Evolutionary conservation across 2,329 filamentous ascomycete genomes (phyloP).

Genomic region (Phyllosticta citrichinensis): DNA sequence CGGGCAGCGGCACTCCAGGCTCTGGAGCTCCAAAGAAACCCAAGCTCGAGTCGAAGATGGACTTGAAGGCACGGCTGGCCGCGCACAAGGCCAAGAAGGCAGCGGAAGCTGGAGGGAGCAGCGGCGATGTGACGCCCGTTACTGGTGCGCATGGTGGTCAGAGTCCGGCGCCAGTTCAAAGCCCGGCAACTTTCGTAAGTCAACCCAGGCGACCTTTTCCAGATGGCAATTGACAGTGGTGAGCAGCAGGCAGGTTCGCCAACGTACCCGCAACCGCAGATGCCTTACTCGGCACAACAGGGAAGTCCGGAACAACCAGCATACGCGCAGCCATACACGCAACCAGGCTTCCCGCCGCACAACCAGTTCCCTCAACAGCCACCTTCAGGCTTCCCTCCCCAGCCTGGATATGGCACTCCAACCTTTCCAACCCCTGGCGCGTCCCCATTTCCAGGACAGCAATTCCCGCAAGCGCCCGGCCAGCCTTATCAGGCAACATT

Average conservation of each 20-base stretch:
- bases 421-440: conserved; percentile 22
- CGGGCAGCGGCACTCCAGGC: conserved; percentile 40
- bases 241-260: conserved; percentile 1
- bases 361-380: conserved; percentile 12
- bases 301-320: conserved; percentile 18
- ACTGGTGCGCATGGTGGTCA: conserved; percentile 27
- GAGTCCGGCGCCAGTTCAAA: conserved; percentile 43
- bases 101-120: conserved; percentile 39
- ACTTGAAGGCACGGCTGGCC: conserved; percentile 70
- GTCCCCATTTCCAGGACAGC: conserved; percentile 20
- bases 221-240: neutral
- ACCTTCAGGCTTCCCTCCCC: conserved; percentile 6
- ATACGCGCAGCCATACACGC: conserved; percentile 33
- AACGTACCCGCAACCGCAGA: conserved; percentile 8
- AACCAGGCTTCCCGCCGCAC: conserved; percentile 17
- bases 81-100: conserved; percentile 63
- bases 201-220: neutral
- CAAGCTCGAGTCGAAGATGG: conserved; percentile 58
- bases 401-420: conserved; percentile 13
- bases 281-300: conserved; percentile 24
- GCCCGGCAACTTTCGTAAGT: conserved; percentile 51
- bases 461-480: conserved; percentile 19
- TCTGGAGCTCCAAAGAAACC: conserved; percentile 46
- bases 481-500: conserved; percentile 19
- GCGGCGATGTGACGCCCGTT: conserved; percentile 46